Conservation (phyloP, 2,329 filamentous ascomycete genomes). For the Fusarium brachygibbosum region DNA sequence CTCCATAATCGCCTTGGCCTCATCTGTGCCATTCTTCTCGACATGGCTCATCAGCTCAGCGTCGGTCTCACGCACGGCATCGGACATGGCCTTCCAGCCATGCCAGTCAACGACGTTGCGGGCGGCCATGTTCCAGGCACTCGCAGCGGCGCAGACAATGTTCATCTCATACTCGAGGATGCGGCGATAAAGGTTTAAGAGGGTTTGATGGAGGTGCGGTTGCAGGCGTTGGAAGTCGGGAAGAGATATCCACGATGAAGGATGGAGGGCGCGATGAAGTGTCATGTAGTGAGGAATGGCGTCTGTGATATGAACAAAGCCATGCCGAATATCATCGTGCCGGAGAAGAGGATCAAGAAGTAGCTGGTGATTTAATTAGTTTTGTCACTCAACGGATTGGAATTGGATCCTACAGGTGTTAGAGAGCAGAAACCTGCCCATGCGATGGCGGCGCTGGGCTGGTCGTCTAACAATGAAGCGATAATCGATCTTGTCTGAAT, state of each 20-base stretch:
- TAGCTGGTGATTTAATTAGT: slow-evolving; percentile 44
- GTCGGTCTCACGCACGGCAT: slow-evolving; percentile 49
- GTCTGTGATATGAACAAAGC: slow-evolving; percentile 51
- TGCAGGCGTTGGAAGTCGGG: slow-evolving; percentile 43
- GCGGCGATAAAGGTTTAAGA: slow-evolving; percentile 51
- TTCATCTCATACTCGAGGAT: slow-evolving; percentile 58
- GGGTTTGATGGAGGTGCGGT: slow-evolving; percentile 39
- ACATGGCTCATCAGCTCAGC: slow-evolving; percentile 45
- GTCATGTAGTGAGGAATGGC: slow-evolving; percentile 55
- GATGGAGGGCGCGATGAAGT: slow-evolving; percentile 47
- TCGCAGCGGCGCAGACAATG: slow-evolving; percentile 56
- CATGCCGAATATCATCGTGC: slow-evolving; percentile 50
- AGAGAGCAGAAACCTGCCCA: slow-evolving; percentile 56
- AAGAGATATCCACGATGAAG: slow-evolving; percentile 44
- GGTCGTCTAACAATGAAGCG: slow-evolving; percentile 44
- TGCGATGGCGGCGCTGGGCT: slow-evolving; percentile 51
- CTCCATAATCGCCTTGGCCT: slow-evolving; percentile 35
- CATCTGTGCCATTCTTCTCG: slow-evolving; percentile 35
- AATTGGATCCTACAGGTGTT: slow-evolving; percentile 52
- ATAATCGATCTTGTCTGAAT: slow-evolving; percentile 48
- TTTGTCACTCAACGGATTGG: background rate
- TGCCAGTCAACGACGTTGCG: slow-evolving; percentile 56
- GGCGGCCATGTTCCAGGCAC: slow-evolving; percentile 55
- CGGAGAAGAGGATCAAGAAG: slow-evolving; percentile 55
- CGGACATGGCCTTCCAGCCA: slow-evolving; percentile 48